Evolutionary conservation across 371 early-diverging fungal genomes (phyloP).

Genomic region (Rhizoclosmatium hyalinum): DNA sequence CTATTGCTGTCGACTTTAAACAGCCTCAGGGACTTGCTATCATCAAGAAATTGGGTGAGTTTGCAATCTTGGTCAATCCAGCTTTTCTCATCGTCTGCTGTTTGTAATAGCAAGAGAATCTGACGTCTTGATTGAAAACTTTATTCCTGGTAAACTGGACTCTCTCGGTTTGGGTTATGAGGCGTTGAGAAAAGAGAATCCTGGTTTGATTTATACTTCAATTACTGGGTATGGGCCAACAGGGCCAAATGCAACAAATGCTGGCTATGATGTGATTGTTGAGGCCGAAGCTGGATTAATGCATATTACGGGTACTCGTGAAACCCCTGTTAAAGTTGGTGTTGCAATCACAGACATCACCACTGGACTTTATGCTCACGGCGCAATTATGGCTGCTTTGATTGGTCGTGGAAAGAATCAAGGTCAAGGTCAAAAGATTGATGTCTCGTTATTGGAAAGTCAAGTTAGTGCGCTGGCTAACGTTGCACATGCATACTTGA

Average conservation of each 20-base stretch:
- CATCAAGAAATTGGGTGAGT: slow-evolving; percentile 69
- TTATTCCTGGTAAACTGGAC: slow-evolving; percentile 82
- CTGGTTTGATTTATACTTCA: slow-evolving; percentile 85
- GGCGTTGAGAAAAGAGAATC: slow-evolving; percentile 71
- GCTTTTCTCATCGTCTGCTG: neutral
- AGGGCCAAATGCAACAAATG: slow-evolving; percentile 79
- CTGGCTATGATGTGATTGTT: slow-evolving; percentile 95
- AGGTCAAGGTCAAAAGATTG: slow-evolving; percentile 85
- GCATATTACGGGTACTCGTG: slow-evolving; percentile 87
- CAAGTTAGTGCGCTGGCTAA: slow-evolving; percentile 90
- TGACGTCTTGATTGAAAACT: slow-evolving; percentile 92
- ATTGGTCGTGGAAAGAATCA: slow-evolving; percentile 71
- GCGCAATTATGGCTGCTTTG: slow-evolving; percentile 88
- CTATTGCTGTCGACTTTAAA: slow-evolving; percentile 86
- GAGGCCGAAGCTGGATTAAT: slow-evolving; percentile 86
- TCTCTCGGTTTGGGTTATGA: slow-evolving; percentile 80
- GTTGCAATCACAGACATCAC: slow-evolving; percentile 90
- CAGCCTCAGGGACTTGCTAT: slow-evolving; percentile 67
- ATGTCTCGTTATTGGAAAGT: slow-evolving; percentile 82
- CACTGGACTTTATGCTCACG: slow-evolving; percentile 87
- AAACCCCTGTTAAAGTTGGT: slow-evolving; percentile 91
- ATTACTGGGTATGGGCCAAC: slow-evolving; percentile 85
- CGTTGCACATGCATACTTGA: slow-evolving; percentile 84
- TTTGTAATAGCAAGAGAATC: slow-evolving; percentile 37
- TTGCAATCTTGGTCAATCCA: neutral